Base-by-base conservation (phyloP, 1,284 basidiomycete genomes). In the Ustilago tritici region DNA sequence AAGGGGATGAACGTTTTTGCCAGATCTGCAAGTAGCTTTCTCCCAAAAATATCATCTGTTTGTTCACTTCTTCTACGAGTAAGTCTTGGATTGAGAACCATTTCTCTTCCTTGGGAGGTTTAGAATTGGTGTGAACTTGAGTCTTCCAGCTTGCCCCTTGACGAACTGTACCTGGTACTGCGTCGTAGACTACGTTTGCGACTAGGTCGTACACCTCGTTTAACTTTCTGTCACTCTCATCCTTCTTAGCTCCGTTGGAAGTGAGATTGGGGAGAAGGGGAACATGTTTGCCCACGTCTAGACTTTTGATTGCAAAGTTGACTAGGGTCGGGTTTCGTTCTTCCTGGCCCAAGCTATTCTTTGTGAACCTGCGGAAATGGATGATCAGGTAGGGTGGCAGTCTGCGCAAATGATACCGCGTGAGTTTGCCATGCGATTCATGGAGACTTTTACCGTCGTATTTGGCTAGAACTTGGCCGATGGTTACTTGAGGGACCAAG, bases 311-410 rank as follows among this genome's bases (percentile, higher is more conserved):
- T 12, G 95, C 95, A 84, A 98, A 99, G 84, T 97, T 98, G 80
- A 99, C 93, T 70, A 99, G 95, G 1, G 97, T 99, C 3, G 95
- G 95, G 84, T 99, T 99, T 87, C 98, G 96, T 87, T 99, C 96
- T 87, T 98, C 96, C 19, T 64, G 35, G 1, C 98, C 94, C 83
- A 99, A 98, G 60, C 90, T 90, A 87, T 99, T 99, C 87, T 94
- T 97, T n/a, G 94, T 97, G 87, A 99, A 99, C 36, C 97, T 91
- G 85, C 96, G 98, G 89, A 93, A 96, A 86, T 98, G 94, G 31
- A 98, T 88, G 80, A 99, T 93, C 79, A 99, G 91, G 85, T 95
- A 98, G 49, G 90, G 93, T 23, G 97, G 97, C 65, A 99, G 88
- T 28, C 90, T 89, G 70, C 92, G 92, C 78, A 96, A 92, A 86